Conservation (phyloP, 1,284 basidiomycete species). For the Fomitopsis pinicola region DNA sequence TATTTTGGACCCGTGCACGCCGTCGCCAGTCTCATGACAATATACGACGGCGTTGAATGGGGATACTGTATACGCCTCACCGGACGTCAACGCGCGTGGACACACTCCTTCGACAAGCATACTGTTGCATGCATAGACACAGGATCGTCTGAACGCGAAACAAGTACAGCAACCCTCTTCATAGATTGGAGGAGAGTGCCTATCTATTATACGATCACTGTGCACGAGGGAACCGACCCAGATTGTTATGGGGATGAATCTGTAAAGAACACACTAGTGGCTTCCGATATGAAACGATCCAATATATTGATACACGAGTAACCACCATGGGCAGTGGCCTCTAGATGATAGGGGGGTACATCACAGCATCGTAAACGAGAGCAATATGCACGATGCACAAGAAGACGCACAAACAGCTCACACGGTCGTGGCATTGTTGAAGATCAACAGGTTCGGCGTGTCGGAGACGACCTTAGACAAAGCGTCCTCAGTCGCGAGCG, state of each 20-base stretch:
- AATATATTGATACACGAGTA: conserved; percentile 3
- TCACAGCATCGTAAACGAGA: neutral
- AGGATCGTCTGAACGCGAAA: too few species aligned
- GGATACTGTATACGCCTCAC: too few species aligned
- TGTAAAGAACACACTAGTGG: neutral
- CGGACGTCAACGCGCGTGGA: too few species aligned
- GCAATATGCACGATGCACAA: neutral
- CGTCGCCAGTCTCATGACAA: too few species aligned
- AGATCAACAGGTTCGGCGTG: conserved; percentile 54
- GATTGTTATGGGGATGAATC: neutral
- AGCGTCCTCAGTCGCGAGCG: conserved; percentile 44
- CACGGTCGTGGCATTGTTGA: conserved; percentile 49
- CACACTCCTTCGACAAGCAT: too few species aligned
- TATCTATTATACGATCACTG: neutral
- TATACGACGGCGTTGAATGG: too few species aligned
- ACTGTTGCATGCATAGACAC: too few species aligned
- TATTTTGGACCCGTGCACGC: too few species aligned
- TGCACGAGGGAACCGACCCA: too few species aligned
- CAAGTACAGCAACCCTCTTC: too few species aligned
- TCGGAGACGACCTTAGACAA: conserved; percentile 28
- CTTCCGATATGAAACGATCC: neutral
- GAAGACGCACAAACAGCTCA: neutral
- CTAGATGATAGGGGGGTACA: neutral
- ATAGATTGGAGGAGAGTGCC: too few species aligned
- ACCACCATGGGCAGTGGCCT: neutral